Base-by-base conservation (phyloP, 805 yeast species). In the Pichia exigua region DNA sequence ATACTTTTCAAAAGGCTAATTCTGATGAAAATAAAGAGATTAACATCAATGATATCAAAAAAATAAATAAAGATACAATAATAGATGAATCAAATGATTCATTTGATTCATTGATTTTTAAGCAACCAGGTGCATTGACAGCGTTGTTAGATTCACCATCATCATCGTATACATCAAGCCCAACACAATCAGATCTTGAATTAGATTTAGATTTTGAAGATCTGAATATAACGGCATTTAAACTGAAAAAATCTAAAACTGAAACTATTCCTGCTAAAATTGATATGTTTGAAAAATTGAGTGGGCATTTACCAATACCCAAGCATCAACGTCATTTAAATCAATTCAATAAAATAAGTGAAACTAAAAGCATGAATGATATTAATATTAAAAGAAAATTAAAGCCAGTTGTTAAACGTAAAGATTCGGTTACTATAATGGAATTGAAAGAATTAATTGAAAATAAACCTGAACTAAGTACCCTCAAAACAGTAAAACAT, bases 201-300 rank as follows among this genome's bases (percentile, higher is more conserved):
- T 4, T 9, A 35, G 48, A 50, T 30, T 22, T 21, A 17, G 38
- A 43, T 17, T 18, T 32, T 28, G 20, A 27, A 9, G 38, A 21
- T 28, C 7, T 20, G 9, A 40, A 41, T 21, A 15, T 40, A 10
- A 7, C n/a, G n/a, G 20, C 48, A 6, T 43, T 38, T 8, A 21
- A 13, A 43, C 18, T 43, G 6, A 42, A 26, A 24, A 20, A 28
- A 12, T 27, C 40, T n/a, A 38, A 42, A 41, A 48, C 45, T 20
- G 44, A 44, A 21, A 52, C 54, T 21, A 18, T 65, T 39, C 61
- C 64, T 10, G 61, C 60, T 18, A 65, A 61, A 45, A 53, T 65
- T 21, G 62, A 65, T 30, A 65, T 56, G 50, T 66, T 59, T 53
- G 70, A 66, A 51, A 56, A 61, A 43, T 49, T 65, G 44, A 59